A percentile compares a stretch with the other conserved stretches of the same genome.
Conservation (phyloP, 352 stramenopile species). For the Pythium insidiosum region DNA sequence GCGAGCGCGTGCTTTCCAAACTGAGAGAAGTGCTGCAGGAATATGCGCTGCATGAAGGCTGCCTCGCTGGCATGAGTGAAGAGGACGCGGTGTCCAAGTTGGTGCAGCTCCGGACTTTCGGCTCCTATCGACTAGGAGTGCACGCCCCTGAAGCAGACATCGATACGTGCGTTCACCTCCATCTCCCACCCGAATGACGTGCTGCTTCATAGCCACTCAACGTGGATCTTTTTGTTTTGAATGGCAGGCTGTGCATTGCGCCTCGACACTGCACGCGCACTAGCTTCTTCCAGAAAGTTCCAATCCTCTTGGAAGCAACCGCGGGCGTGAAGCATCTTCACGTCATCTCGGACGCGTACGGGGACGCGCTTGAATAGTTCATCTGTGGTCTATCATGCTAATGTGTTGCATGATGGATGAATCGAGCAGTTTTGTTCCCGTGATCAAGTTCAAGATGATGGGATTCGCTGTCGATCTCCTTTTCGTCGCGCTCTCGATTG, state of each 20-base stretch:
- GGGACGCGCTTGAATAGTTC: not conserved
- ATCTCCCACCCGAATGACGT: not conserved
- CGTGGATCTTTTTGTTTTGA: too few relatives aligned
- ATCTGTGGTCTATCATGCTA: not conserved
- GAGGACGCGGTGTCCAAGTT: conserved; percentile 22
- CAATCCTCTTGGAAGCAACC: conserved; percentile 67
- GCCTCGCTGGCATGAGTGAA: conserved; percentile 33
- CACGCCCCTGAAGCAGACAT: conserved; percentile 84
- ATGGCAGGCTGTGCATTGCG: conserved; percentile 78
- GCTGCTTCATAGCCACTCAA: too few relatives aligned
- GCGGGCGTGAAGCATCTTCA: conserved; percentile 61
- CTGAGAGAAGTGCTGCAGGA: conserved; percentile 62
- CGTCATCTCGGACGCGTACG: conserved; percentile 88
- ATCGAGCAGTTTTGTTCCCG: conserved; percentile 65
- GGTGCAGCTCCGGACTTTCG: conserved; percentile 86
- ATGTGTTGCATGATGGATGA: not conserved
- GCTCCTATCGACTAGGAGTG: conserved; percentile 84
- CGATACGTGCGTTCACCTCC: conserved; percentile 41
- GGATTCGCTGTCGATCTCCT: conserved; percentile 91
- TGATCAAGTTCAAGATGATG: conserved; percentile 93
- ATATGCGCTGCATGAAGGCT: conserved; percentile 67
- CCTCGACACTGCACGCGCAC: conserved; percentile 68
- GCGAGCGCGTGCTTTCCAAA: conserved; percentile 57
- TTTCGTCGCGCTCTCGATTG: conserved; percentile 79
- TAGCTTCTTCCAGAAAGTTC: conserved; percentile 87